Conservation (phyloP, 257 asterid genomes). For the Solanum sejunctum region DNA sequence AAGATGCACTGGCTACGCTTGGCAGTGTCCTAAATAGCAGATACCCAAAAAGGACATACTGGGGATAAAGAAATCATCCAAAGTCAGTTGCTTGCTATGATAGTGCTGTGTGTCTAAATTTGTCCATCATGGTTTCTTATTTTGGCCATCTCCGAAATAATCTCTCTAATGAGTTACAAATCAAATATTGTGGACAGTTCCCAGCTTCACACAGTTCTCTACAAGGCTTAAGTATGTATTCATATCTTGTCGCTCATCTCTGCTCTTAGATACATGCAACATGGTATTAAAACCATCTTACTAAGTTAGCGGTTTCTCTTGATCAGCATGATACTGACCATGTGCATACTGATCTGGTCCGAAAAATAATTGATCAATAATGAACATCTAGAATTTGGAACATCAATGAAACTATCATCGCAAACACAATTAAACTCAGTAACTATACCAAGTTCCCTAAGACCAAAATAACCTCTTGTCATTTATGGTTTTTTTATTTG, state of each 20-base stretch:
- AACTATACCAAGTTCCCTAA: no score
- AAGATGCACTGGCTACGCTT: slow-evolving; percentile 59
- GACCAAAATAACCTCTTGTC: no score
- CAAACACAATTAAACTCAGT: no score
- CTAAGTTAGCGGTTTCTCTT: background rate
- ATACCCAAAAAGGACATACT: slow-evolving; percentile 29
- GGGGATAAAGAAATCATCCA: slow-evolving; percentile 13
- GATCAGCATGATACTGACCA: background rate
- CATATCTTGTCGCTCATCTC: background rate
- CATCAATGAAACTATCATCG: no score
- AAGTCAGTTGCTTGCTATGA: background rate
- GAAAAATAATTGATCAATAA: no score
- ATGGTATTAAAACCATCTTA: background rate
- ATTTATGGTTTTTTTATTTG: no score
- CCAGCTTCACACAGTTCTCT: no score
- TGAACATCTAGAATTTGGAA: no score
- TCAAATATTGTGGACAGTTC: no score
- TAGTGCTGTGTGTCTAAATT: background rate
- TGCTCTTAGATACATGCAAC: background rate
- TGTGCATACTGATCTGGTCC: background rate
- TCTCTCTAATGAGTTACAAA: no score
- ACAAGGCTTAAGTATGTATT: no score
- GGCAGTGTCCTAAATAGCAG: slow-evolving; percentile 46
- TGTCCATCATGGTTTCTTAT: background rate
- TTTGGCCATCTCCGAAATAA: background rate